Base-by-base conservation (phyloP, 805 yeast genomes). In the Wickerhamiella spandovensis region DNA sequence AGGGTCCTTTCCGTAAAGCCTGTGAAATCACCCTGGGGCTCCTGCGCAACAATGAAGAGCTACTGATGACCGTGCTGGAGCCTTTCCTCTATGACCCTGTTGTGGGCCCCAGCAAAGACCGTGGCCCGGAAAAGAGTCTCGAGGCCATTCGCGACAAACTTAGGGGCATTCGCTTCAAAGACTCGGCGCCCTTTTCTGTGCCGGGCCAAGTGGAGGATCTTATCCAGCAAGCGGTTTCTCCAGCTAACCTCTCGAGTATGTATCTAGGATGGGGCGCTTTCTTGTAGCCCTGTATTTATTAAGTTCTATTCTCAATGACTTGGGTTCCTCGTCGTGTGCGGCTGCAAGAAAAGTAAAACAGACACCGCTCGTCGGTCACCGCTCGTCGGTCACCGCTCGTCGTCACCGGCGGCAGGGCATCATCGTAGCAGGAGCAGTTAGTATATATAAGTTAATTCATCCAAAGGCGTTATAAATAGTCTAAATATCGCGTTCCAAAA, bases 191-290 rank as follows among this genome's bases (percentile, higher is more conserved):
- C 0, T 77, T 92, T 69, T 86, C 95, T 67, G 84, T 89, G 2
- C 81, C 83, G 44, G 97, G 96, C 0, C 95, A 90, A 61, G 96
- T 88, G 1, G 97, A 92, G 60, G 79, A 84, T 25, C 72, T 92
- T 53, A 84, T 90, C 30, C 86, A 83, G 57, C 84, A 82, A 54
- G 92, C 97, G 0, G 75, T 84, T 0, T 79, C 86, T 1, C 70
- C 70, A 5, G 85, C 80, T 44, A 81, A 81, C 54, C 66, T 92
- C 43, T 73, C 85, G 28, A 82, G 75, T 56, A 90, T 92, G 98
- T 92, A 86, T 65, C 79, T 84, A 23, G 99, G 99, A 2, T 92
- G 99, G 99, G 71, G 79, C 67, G 76, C 92, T 8, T 80, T 81
- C 64, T 72, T 82, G 71, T 79, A 61, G 39, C 3, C 12, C n/a